A percentile compares a stretch with the other conserved stretches of the same genome.
phyloP scores from a whole-genome alignment of 2,329 filamentous ascomycete genomes.

The Epichloe gansuensis region DNA sequence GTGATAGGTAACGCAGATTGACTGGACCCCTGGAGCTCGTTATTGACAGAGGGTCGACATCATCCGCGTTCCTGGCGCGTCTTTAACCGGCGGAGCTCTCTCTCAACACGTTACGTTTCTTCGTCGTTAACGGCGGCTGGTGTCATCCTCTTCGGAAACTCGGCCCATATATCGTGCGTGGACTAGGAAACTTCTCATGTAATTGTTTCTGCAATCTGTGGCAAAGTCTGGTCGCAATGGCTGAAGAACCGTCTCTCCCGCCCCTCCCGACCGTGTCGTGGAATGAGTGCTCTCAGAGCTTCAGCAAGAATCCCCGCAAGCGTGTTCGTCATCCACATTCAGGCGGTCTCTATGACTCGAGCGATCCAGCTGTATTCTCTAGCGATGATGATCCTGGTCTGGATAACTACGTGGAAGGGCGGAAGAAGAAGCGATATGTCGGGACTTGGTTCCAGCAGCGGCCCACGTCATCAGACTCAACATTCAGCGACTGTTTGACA shows the following conservation, averaged over 20 bases:
- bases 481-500: slow-evolving; percentile 27
- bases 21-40: background rate
- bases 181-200: background rate
- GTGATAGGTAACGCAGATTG: slow-evolving; percentile 1
- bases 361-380: slow-evolving; percentile 60
- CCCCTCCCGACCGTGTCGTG: slow-evolving; percentile 25
- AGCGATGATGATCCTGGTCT: slow-evolving; percentile 58
- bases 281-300: slow-evolving; percentile 26
- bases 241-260: slow-evolving; percentile 31
- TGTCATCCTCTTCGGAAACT: background rate
- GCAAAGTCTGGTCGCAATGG: slow-evolving; percentile 15
- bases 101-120: background rate
- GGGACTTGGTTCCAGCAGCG: slow-evolving; percentile 58
- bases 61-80: slow-evolving; percentile 3
- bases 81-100: background rate
- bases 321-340: slow-evolving; percentile 21
- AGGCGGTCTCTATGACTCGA: slow-evolving; percentile 41
- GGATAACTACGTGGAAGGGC: slow-evolving; percentile 48
- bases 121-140: background rate
- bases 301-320: slow-evolving; percentile 28
- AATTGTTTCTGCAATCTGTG: too few species aligned
- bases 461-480: slow-evolving; percentile 36
- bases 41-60: slow-evolving; percentile 2
- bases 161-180: background rate
- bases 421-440: slow-evolving; percentile 49